Evolutionary conservation across 306 rosid species (phyloP).

Genomic region (Vigna hirtella): DNA sequence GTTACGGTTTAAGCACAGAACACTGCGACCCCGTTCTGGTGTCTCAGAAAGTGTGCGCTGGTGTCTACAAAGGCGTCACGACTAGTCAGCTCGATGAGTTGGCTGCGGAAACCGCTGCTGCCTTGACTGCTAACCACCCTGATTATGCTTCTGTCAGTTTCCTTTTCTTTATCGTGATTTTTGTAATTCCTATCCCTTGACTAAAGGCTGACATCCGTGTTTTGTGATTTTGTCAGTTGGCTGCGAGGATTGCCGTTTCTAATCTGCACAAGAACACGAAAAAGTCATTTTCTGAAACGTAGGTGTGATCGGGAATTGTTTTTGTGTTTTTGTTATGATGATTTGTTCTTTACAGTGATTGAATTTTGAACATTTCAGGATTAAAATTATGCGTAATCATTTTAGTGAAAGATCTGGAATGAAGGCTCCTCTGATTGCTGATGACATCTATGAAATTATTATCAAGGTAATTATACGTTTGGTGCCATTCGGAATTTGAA

Average conservation of each 20-base stretch:
- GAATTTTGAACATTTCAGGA: constrained; percentile 48
- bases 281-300: constrained; percentile 78
- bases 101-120: constrained; percentile 98
- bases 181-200: constrained; percentile 31
- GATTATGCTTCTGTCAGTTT: constrained; percentile 87
- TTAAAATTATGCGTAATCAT: constrained; percentile 71
- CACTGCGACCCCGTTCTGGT: constrained; percentile 91
- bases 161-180: not conserved
- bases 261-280: constrained; percentile 80
- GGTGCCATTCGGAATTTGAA: too few species aligned
- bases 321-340: not conserved
- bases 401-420: constrained; percentile 71
- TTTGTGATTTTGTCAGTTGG: constrained; percentile 59
- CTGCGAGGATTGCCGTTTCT: constrained; percentile 81
- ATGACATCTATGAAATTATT: constrained; percentile 82
- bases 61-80: constrained; percentile 93
- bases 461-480: constrained; percentile 56
- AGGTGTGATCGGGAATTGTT: constrained; percentile 22
- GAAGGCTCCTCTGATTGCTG: constrained; percentile 76
- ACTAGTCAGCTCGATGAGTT: constrained; percentile 96
- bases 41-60: constrained; percentile 93
- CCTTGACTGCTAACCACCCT: constrained; percentile 91
- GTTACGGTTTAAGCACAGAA: constrained; percentile 84
- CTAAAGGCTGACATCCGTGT: not conserved
- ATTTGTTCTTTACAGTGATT: not conserved